phyloP scores from a whole-genome alignment of 2,329 filamentous ascomycete genomes.

The Pseudocercospora ulei region DNA sequence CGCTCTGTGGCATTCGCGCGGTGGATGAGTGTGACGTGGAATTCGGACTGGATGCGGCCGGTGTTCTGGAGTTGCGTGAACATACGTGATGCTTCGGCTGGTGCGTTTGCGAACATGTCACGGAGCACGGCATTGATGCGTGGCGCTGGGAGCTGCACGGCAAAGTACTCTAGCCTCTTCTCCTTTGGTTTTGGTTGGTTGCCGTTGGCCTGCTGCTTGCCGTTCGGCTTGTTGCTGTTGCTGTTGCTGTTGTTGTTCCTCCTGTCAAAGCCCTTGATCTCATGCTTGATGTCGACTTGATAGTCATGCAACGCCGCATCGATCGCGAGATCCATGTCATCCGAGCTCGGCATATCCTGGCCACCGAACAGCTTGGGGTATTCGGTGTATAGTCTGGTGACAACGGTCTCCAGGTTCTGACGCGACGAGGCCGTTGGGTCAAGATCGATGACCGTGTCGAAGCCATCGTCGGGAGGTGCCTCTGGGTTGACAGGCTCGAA shows the following conservation, averaged over 20 bases:
- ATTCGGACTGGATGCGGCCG: conserved; percentile 68
- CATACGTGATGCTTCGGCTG: conserved; percentile 52
- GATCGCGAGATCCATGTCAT: conserved; percentile 72
- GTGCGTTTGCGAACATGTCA: conserved; percentile 53
- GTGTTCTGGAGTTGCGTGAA: conserved; percentile 65
- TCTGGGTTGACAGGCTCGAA: conserved; percentile 68
- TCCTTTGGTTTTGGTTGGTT: conserved; percentile 41
- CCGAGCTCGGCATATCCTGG: conserved; percentile 54
- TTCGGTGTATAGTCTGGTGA: conserved; percentile 59
- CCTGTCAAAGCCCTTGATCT: conserved; percentile 50
- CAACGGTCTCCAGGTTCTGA: conserved; percentile 70
- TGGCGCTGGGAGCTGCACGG: conserved; percentile 46
- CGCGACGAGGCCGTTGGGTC: conserved; percentile 69
- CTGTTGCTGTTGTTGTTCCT: conserved; percentile 36
- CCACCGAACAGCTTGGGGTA: conserved; percentile 66
- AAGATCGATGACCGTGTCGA: conserved; percentile 76
- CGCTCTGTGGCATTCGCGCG: conserved; percentile 53
- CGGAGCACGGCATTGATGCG: conserved; percentile 54
- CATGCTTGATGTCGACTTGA: conserved; percentile 63
- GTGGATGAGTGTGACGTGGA: conserved; percentile 93
- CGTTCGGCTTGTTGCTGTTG: conserved; percentile 29
- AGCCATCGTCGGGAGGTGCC: conserved; percentile 63
- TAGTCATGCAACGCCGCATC: conserved; percentile 66
- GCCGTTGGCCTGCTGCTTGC: conserved; percentile 30
- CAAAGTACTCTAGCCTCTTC: conserved; percentile 55